phyloP scores from a whole-genome alignment of 1,284 basidiomycete species.

The Agroathelia rolfsii region DNA sequence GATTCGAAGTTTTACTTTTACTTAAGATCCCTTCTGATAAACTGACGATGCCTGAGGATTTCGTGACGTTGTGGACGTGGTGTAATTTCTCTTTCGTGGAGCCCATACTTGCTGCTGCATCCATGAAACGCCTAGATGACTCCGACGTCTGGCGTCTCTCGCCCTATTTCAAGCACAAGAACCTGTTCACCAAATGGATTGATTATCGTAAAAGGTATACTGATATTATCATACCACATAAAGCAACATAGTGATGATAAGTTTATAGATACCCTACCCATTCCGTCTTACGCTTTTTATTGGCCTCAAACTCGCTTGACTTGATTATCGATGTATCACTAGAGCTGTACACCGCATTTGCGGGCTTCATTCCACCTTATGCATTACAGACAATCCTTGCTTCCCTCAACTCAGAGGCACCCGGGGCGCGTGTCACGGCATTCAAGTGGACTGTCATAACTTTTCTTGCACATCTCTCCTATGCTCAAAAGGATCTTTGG shows the following conservation, averaged over 20 bases:
- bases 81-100: slow-evolving; percentile 69
- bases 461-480: slow-evolving; percentile 8
- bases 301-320: slow-evolving; percentile 67
- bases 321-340: slow-evolving; percentile 48
- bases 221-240: slow-evolving; percentile 1
- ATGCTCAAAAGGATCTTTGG: slow-evolving; percentile 38
- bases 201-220: slow-evolving; percentile 35
- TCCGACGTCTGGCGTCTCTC: slow-evolving; percentile 68
- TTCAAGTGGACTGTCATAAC: slow-evolving; percentile 52
- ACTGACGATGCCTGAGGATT: slow-evolving; percentile 60
- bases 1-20: slow-evolving; percentile 4
- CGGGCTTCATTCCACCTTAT: slow-evolving; percentile 48
- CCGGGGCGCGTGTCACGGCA: slow-evolving; percentile 42
- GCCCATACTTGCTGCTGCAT: slow-evolving; percentile 52
- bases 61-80: slow-evolving; percentile 71
- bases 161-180: slow-evolving; percentile 60
- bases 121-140: slow-evolving; percentile 48
- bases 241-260: too few relatives aligned
- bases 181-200: slow-evolving; percentile 56
- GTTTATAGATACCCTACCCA: slow-evolving; percentile 39
- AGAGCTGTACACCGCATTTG: slow-evolving; percentile 53
- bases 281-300: slow-evolving; percentile 52
- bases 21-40: slow-evolving; percentile 37
- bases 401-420: slow-evolving; percentile 33
- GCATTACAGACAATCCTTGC: slow-evolving; percentile 50